Base-by-base conservation (phyloP, 2,329 filamentous ascomycete species). In the Juglanconis oblonga region DNA sequence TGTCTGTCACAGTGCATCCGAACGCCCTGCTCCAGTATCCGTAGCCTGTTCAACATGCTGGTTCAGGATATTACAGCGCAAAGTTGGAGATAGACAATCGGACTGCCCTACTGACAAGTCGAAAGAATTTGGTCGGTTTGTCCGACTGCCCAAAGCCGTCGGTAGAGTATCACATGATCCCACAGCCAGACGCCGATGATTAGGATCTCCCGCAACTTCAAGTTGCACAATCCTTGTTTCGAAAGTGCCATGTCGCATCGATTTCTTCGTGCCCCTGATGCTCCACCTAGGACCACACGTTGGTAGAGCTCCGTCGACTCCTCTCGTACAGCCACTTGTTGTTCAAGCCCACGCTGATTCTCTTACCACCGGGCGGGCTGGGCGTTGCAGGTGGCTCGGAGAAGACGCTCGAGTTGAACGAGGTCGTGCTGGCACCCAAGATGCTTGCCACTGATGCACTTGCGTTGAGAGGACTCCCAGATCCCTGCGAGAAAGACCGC, bases 291-390 rank as follows among this genome's bases (percentile, higher is more conserved):
- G 56, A 47, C 74, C 77, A 80, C 36, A 74, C 69, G 58, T 72
- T 79, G 10, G 78, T 72, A 55, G 81, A 79, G 66, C 82, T 77
- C 71, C 86, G 72, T 71, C 87, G 78, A 68, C 90, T 89, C 75
- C 87, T 91, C 74, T 97, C 92, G 71, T 97, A 98, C 62, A 97
- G 75, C 94, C 94, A 98, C 77, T 95, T 96, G 77, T 87, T 97
- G 74, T 94, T 97, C 70, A 97, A 71, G 0, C 87, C 87, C 55
- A 96, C 86, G 65, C 86, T 92, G 47, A 88, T 87, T 59, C 86
- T 83, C 76, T 89, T 92, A 42, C 83, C 81, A 5, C 79, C 76
- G 5, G 77, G 51, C 1, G 91, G 90, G 64, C 87, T 93, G 1
- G 90, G 90, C 17, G 88, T 88, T 13, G 83, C 80, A 1, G 88